phyloP scores from a whole-genome alignment of 441 rosid genomes.

The Corymbia citriodora region DNA sequence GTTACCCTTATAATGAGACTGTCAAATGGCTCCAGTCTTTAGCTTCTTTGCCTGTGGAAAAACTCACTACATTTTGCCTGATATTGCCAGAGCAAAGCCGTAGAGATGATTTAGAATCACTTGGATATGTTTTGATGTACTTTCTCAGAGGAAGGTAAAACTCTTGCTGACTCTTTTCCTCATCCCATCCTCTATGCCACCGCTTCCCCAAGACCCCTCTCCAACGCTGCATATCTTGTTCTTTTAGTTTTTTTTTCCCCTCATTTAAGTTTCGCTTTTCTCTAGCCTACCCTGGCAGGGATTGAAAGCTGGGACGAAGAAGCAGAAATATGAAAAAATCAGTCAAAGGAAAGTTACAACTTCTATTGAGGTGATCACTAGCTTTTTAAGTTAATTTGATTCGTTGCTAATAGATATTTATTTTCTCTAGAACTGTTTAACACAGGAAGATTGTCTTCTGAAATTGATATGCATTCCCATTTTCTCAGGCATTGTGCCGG shows the following conservation, averaged over 20 bases:
- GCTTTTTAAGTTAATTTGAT: not conserved
- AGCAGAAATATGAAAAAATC: conserved; percentile 18
- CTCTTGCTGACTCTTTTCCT: not conserved
- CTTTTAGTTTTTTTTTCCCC: not conserved
- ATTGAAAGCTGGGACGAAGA: conserved; percentile 14
- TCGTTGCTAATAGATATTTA: not conserved
- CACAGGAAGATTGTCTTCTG: not conserved
- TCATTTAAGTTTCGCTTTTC: not conserved
- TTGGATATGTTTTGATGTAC: conserved; percentile 17
- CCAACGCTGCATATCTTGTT: not conserved
- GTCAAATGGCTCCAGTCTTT: not conserved
- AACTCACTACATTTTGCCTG: not conserved
- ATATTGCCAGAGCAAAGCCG: conserved; percentile 11
- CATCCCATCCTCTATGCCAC: not conserved
- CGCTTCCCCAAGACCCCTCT: not conserved
- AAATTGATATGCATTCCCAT: not conserved
- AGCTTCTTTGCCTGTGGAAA: not conserved
- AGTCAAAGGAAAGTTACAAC: conserved; percentile 15
- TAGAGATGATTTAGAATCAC: conserved; percentile 20
- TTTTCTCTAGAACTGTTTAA: not conserved
- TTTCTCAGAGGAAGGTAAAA: conserved; percentile 15
- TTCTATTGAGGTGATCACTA: conserved; percentile 9
- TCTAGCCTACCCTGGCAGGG: conserved; percentile 22
- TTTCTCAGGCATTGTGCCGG: not conserved
- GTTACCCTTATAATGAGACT: not conserved